Base-by-base conservation (phyloP, 768 basidiomycete genomes). In the Tricholoma terreum region DNA sequence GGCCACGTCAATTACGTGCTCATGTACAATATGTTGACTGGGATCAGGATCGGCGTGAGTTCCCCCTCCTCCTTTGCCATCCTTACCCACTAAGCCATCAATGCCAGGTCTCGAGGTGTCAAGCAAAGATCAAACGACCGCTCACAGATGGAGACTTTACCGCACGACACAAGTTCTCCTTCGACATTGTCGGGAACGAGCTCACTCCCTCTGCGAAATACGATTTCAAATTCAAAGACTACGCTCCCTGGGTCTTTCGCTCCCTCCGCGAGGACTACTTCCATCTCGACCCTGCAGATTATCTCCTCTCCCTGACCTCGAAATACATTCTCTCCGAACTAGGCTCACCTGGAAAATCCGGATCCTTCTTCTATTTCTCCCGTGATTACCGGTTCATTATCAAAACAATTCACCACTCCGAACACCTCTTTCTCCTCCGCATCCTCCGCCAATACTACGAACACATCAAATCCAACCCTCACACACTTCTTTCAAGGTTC, bases 11-110 rank as follows among this genome's bases (percentile, higher is more conserved):
- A 99, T 77, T 99, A 98, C 64, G 92, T 98, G 57, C 76, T 99
- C 67, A 98, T 98, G 97, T 99, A 98, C 77, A 98, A 99, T 77
- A 99, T 99, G 97, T 80, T 99, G 66, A 99, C 97, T 4, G 97
- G 97, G 4, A 99, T 99, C 59, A 84, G 97, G 40, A 94, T 94
- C 63, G 95, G 88, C 27, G 95, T 93, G 65, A 68, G 89, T 79
- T 11, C 21, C 15, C 19, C 61, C 31, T 38, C 54, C 30, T 31
- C 36, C 45, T 22, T 42, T 5, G 36, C 12, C 33, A 42, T 52
- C 34, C 59, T 21, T 34, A 22, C 40, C 8, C 35, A 27, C 15
- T 57, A 59, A 33, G 57, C 52, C 34, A 49, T 50, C 40, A 50
- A 22, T 45, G 19, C 17, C 67, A 93, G 91, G 92, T 98, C 11